Percentiles rank a stretch among this genome's conserved stretches.
phyloP scores from a whole-genome alignment of 345 rosid genomes.

The Bruguiera parviflora region DNA sequence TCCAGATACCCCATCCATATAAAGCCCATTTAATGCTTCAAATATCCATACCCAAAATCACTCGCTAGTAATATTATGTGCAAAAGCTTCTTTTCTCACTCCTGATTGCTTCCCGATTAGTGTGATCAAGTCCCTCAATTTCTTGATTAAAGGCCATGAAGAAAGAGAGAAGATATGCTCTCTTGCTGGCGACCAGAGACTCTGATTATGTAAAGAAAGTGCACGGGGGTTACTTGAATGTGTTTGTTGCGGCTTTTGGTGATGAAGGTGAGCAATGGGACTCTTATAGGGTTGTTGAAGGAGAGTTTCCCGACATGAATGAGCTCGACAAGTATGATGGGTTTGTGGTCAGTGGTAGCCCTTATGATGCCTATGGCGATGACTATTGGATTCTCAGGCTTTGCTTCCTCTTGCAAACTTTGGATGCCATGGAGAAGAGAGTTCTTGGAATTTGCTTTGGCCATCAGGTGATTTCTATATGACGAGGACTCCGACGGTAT shows the following conservation, averaged over 20 bases:
- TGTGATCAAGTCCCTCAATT: not conserved
- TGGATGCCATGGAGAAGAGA: slow-evolving; percentile 76
- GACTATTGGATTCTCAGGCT: slow-evolving; percentile 73
- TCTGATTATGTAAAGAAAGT: slow-evolving; percentile 64
- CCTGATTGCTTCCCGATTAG: not conserved
- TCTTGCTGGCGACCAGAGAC: slow-evolving; percentile 67
- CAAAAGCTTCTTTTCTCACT: not conserved
- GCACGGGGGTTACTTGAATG: slow-evolving; percentile 81
- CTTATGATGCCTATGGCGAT: slow-evolving; percentile 70
- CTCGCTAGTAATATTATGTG: not conserved
- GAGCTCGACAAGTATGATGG: slow-evolving; percentile 68
- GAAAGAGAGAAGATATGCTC: slow-evolving; percentile 43
- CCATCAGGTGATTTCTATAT: slow-evolving; percentile 59
- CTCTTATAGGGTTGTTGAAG: slow-evolving; percentile 62
- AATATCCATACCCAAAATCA: not conserved
- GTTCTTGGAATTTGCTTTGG: slow-evolving; percentile 91
- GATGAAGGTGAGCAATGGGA: slow-evolving; percentile 88
- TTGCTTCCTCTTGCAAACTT: slow-evolving; percentile 53
- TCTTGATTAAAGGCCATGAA: not conserved
- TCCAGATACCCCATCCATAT: not conserved
- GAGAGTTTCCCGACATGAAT: slow-evolving; percentile 66
- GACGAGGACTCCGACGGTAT: no score
- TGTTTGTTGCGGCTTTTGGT: slow-evolving; percentile 62
- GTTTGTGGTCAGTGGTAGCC: slow-evolving; percentile 81
- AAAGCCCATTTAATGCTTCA: not conserved